Evolutionary conservation across 495 filamentous ascomycete species (phyloP), one percentile per base, ranked within the genome.

Genomic region (Gamarada debralockiae): DNA sequence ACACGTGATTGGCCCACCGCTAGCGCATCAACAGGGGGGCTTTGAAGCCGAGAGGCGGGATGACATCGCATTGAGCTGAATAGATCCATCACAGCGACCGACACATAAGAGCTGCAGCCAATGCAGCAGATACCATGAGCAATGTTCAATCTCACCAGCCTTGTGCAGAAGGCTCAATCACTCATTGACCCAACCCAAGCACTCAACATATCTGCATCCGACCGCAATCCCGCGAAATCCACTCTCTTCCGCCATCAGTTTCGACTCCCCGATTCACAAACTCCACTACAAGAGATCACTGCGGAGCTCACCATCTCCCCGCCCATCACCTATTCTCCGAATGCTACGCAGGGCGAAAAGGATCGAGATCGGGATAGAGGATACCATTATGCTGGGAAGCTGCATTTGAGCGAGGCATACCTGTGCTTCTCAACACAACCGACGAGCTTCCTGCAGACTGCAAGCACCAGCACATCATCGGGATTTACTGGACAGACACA

Each of bases 211-310:
- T 81, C 81, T 48, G 75, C 84, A 52, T 75, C 84, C 53, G 86
- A 90, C 69, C 75, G 77, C 51, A 83, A 86, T 59, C 90, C 92
- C 33, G 92, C 92, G 61, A 98, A 97, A 73, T 82, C 92, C 27
- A 85, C 83, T 45, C 80, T 97, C 45, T 98, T 97, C 74, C 90
- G 93, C 72, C 83, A 87, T 65, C 95, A 98, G 67, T 98, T 97
- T 72, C 89, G 92, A 53, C 84, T 98, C 3, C 93, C 93, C 7
- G 87, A 91, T 60, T 84, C 87, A 9, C 92, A 98, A 65, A 89
- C 81, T 42, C 95, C 93, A 13, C 75, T 96, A 27, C 90, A 95
- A 66, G 93, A 98, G 70, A 96, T 98, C 70, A 90, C 88, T 48
- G 91, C 95, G 59, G 92, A 98, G 70, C 79, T 98, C 23, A 90